Evolutionary conservation across 83 land plant genomes (phyloP), one percentile per base, ranked within the genome.

Genomic region (Thuja plicata): DNA sequence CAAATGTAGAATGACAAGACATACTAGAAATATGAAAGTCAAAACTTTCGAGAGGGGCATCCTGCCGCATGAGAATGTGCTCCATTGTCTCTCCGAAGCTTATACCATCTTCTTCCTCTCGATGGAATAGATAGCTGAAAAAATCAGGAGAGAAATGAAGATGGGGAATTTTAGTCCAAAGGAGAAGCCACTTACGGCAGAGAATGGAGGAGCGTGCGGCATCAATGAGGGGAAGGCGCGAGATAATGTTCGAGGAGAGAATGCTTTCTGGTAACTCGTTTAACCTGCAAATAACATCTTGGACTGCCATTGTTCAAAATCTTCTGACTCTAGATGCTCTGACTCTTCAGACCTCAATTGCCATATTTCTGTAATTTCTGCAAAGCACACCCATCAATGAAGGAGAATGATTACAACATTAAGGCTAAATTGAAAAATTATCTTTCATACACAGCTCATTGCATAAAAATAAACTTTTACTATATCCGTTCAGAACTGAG

Each of bases 131-230:
- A 3, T 24, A 32, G 24, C 7, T 24, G 30, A 70, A 70, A 3
- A 70, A 24, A 2, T 70, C 74, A 27, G n/a, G 32, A 70, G 74
- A 27, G 73, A 93, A 93, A 21, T 70, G 88, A 60, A 93, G 89
- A 35, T 86, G 9, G n/a, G 92, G 92, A 45, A 91, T 12, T 12
- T 73, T 85, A 27, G 86, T 88, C 92, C 92, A 93, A 80, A 62
- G 88, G 73, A 77, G 89, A 38, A 91, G 82, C 94, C 94, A 93
- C 77, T 90, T 93, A 60, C 76, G 83, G 60, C 92, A 91, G 37
- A 93, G 87, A 34, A 90, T 52, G 87, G 91, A 91, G 1, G 90
- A 88, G 62, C 92, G 88, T 4, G 89, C 90, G 24, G 90, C 91
- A 88, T 93, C 94, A 70, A 41, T 91, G 17, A 93, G 54, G 13